Evolutionary conservation across 768 basidiomycete species (phyloP), one percentile per base, ranked within the genome.

Genomic region (Boletellus ananas): DNA sequence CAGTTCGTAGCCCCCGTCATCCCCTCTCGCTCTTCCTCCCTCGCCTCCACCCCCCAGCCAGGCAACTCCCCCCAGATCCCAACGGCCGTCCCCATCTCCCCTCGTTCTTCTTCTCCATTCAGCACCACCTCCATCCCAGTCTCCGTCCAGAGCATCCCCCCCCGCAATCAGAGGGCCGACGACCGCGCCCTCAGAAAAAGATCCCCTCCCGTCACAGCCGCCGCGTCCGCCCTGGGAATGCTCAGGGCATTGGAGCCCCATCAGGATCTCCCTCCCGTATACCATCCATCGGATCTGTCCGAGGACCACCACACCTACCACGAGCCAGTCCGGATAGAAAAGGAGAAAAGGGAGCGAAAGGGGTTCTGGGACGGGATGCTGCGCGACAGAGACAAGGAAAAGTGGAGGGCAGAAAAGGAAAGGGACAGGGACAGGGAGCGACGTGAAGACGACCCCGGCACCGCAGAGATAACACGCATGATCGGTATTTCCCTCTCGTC

Each of bases 391-490:
- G 72, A 70, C 2, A 66, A 50, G 48, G 72, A 74, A 33, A 62
- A 48, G 23, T 68, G 69, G 51, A 62, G 35, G 43, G 51, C 43
- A 0, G 61, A 63, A 31, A 70, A 50, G 31, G 68, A 66, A 27
- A 65, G 60, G 21, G 79, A 79, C 4, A 72, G 62, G 53, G 72
- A 74, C 18, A 64, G 61, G 49, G 47, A 61, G 60, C 59, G 67
- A 20, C 61, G 67, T 18, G 71, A 70, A 43, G 74, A 75, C 36
- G 81, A 83, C 25, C 74, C 74, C 4, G 60, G 67, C 8, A 71
- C 72, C 13, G 75, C 74, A 4, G 82, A 84, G 52, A 68, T 88
- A 14, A 85, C 82, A 16, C 74, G 81, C 47, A 83, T 85, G 84
- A 87, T 88, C 52, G 85, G 85, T 85, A 57, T 50, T 69, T 45